These are phyloP conservation scores for Beauveria scarabaeidicola DNA, from an alignment of 2,329 filamentous ascomycete genomes.

Conservation along the genomic window DNA sequence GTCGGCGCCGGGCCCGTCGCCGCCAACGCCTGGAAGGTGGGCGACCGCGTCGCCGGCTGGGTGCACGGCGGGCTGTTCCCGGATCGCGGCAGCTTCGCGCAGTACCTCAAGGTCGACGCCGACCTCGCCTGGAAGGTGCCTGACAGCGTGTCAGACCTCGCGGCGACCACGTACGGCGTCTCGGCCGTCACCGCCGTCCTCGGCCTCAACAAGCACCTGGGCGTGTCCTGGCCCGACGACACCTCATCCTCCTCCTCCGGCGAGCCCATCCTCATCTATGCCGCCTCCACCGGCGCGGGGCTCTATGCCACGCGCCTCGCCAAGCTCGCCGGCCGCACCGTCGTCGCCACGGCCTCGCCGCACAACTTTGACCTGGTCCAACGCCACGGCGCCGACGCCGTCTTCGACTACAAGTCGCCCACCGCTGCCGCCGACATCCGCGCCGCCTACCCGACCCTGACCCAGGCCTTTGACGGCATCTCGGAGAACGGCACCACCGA, in stretches of 20 bases:
- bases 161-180: constrained; percentile 22
- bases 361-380: constrained; percentile 34
- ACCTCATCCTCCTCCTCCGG: background rate
- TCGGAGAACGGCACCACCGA: constrained; percentile 22
- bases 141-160: constrained; percentile 15
- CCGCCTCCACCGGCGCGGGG: constrained; percentile 39
- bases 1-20: constrained; percentile 19
- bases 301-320: constrained; percentile 38
- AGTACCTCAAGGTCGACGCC: constrained; percentile 17
- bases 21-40: constrained; percentile 13
- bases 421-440: constrained; percentile 15
- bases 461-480: constrained; percentile 23
- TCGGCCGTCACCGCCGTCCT: constrained; percentile 20
- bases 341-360: constrained; percentile 33
- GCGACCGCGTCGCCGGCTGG: constrained; percentile 18
- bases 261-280: constrained; percentile 34
- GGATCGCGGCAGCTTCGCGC: constrained; percentile 21
- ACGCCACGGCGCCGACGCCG: constrained; percentile 32
- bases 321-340: constrained; percentile 32
- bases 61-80: constrained; percentile 19
- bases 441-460: constrained; percentile 19
- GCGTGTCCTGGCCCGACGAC: constrained; percentile 14
- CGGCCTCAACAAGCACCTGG: constrained; percentile 17
- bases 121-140: constrained; percentile 20
- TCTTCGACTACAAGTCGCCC: constrained; percentile 32